Base-by-base conservation (phyloP, 305 asterid species). In the Salvia sclarea region DNA sequence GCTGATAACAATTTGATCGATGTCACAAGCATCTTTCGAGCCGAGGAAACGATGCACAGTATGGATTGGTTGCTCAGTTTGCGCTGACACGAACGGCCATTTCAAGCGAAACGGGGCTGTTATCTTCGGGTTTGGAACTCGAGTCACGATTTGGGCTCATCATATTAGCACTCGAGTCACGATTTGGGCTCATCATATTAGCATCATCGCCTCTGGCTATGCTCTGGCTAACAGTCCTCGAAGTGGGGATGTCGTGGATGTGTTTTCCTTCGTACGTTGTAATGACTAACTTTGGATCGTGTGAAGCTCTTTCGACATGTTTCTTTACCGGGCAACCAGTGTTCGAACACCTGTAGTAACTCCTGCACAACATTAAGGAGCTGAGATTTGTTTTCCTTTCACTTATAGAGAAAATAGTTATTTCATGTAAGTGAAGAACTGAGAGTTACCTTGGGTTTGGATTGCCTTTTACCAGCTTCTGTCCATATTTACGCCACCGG, bases 401-500 rank as follows among this genome's bases (percentile, higher is more conserved):
- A 31, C 14, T 4, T 2, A 16, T 21, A 25, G 21, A 43, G 43
- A 31, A 53, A 22, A 24, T 40, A 30, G 43, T 30, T 30, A 56
- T 12, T 69, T 69, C 38, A 44, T 48, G 25, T 28, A 8, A 44
- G 40, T 56, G 77, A 69, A 70, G 59, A 56, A 35, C 37, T 57
- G 57, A 77, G 62, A 66, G 8, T 58, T 86, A 93, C 98, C 98
- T 87, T 14, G 98, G 98, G 73, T 93, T 86, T 45, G 94, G 91
- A 80, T 87, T 93, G 72, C 97, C 96, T 82, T 92, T 92, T 25
- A 92, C 95, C 74, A 92, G 78, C 80, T 92, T 92, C 87, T 92
- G 98, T 63, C 97, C 98, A 28, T 92, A 90, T 76, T 92, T 92
- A 74, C 98, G 96, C 98, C 98, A 93, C 76, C 97, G 90, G 76